Evolutionary conservation across 306 rosid species (phyloP).

Genomic region (Malus orientalis): DNA sequence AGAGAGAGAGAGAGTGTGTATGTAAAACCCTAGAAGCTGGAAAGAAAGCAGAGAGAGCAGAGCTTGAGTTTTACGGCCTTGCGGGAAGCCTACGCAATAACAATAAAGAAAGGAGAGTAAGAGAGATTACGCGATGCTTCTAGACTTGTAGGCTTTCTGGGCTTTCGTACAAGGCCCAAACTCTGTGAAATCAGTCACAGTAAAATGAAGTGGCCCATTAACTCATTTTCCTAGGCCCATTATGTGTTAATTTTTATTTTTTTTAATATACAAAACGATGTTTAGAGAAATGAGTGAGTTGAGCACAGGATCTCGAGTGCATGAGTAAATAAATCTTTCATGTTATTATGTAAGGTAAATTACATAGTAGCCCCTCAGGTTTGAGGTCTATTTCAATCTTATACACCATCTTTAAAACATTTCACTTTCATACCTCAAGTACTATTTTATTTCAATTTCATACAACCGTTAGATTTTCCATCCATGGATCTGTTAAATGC

Average conservation of each 20-base stretch:
- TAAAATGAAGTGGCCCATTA: not conserved
- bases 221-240: not conserved
- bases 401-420: too few species aligned
- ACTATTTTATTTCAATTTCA: too few species aligned
- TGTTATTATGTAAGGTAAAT: too few species aligned
- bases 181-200: not conserved
- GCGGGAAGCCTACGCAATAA: not conserved
- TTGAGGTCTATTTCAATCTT: too few species aligned
- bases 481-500: too few species aligned
- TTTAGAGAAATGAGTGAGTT: too few species aligned
- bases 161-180: not conserved
- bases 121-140: not conserved
- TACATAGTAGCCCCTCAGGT: too few species aligned
- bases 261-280: not conserved
- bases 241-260: not conserved
- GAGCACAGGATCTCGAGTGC: too few species aligned
- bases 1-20: too few species aligned
- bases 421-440: too few species aligned
- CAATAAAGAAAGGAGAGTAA: fast-evolving
- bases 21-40: slow-evolving; percentile 11
- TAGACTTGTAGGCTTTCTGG: not conserved
- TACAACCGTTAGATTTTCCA: too few species aligned
- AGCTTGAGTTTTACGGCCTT: not conserved
- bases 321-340: too few species aligned
- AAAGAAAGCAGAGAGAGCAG: not conserved